phyloP scores from a whole-genome alignment of 345 rosid genomes.

The Excoecaria cochinchinensis region DNA sequence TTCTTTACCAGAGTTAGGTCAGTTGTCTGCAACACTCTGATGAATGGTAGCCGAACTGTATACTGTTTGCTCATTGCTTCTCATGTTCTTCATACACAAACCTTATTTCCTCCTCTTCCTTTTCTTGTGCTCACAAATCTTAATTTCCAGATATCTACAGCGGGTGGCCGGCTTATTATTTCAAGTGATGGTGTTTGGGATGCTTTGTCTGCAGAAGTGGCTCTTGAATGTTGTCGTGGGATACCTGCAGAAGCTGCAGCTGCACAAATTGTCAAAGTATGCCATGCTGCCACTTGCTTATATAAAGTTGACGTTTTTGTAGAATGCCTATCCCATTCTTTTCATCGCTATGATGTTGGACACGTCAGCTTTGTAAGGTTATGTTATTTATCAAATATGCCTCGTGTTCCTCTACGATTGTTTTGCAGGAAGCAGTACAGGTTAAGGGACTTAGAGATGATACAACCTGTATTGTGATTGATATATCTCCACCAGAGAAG shows the following conservation, averaged over 20 bases:
- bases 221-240: conserved; percentile 91
- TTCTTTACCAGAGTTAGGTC: not conserved
- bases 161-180: conserved; percentile 87
- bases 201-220: conserved; percentile 72
- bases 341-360: not conserved
- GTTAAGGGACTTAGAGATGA: conserved; percentile 93
- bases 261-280: conserved; percentile 86
- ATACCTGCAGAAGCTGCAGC: conserved; percentile 90
- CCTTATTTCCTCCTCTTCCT: no score
- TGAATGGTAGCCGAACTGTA: not conserved
- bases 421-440: conserved; percentile 76
- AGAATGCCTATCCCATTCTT: not conserved
- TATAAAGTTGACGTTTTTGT: not conserved
- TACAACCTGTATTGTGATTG: conserved; percentile 96
- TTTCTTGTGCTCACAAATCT: conserved; percentile 11
- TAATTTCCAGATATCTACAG: conserved; percentile 73
- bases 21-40: not conserved
- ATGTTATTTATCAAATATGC: conserved; percentile 2
- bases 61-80: conserved; percentile 10
- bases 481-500: conserved; percentile 79
- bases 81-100: not conserved
- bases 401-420: conserved; percentile 15
- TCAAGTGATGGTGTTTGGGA: conserved; percentile 99
- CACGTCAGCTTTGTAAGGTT: not conserved
- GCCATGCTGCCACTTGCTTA: not conserved